Evolutionary conservation across 331 rosid genomes (phyloP), one percentile per base, ranked within the genome.

Genomic region (Acacia concinna): DNA sequence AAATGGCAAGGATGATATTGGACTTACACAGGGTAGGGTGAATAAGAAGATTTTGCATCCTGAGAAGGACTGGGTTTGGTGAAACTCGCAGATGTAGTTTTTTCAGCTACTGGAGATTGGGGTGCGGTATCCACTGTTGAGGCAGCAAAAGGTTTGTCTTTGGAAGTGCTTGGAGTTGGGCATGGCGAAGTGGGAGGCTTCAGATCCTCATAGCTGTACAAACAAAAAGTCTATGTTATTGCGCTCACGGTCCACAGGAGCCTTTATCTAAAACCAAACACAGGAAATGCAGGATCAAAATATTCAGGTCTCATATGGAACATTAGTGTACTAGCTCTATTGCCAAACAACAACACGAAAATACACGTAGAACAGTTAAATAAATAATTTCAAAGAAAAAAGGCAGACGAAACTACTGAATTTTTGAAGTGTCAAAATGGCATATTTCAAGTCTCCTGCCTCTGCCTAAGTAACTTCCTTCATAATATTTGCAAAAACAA

Each of bases 181-280:
- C 71, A 70, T 18, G 96, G 96, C 52, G 91, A 89, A 81, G 84
- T 84, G 11, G 92, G 92, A 65, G 94, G 94, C 70, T 88, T 91
- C 81, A 91, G 79, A 82, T 89, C 88, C 75, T 84, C 93, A 37
- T 89, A 89, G 62, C 93, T 85, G 78, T 15, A 54, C 68, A 77
- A 68, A 66, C 23, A 32, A 83, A 63, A 49, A 32, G 18, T 64
- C 20, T n/a, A 18, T 18, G 69, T 15, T 17, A 63, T 17, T 15
- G 21, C 6, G 21, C 70, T 64, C 21, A 75, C 30, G 25, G 31
- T 49, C 65, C 49, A 21, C 54, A 28, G 32, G 67, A 75, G 46
- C 47, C 38, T 59, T 38, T 37, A 63, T 62, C 65, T 44, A 46
- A 63, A 81, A 62, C 34, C 68, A 80, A 71, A 63, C 25, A 56